Evolutionary conservation across 2,329 filamentous ascomycete species (phyloP), one percentile per base, ranked within the genome.

Genomic region (Helicocarpus griseus): DNA sequence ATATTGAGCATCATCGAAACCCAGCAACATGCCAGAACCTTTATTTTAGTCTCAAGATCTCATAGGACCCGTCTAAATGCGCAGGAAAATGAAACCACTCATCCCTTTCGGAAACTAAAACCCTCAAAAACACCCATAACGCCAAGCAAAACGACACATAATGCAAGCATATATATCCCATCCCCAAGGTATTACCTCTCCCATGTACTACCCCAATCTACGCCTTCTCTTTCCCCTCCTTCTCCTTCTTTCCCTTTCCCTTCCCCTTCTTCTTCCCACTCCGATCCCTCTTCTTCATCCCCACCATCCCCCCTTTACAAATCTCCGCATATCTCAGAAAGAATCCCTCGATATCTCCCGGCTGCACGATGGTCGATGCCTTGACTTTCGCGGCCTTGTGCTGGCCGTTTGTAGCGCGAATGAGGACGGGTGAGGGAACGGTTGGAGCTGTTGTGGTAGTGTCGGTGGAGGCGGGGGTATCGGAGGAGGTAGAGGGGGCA

Each of bases 201-300:
- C 35, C 35, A 44, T 24, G 13, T 26, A 39, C 7, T 36, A 3
- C 31, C 17, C 19, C 8, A n/a, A 2, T 2, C 35, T 49, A 40
- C 33, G 14, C 35, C 35, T 39, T 40, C 8, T n/a, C 48, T 38
- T 83, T 86, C 13, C 19, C 31, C 68, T 77, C 31, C 8, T n/a
- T 38, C 48, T 83, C 86, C 13, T 13, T 21, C 68, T 77, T 82
- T 73, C 85, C 87, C 57, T 86, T 88, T 67, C 86, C 86, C 60
- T 86, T 83, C 66, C 86, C 87, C 74, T 80, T 81, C 72, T 86
- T 87, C 59, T 84, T 83, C 77, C 88, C 91, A 69, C 86, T 95
- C 64, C 89, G 80, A 71, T 97, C 91, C 60, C 93, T 79, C 65
- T 95, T 95, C 80, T 95, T 97, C 71, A 98, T 66, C 6, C 85